Conservation (phyloP, 768 basidiomycete species). For the Lactarius evosmus region DNA sequence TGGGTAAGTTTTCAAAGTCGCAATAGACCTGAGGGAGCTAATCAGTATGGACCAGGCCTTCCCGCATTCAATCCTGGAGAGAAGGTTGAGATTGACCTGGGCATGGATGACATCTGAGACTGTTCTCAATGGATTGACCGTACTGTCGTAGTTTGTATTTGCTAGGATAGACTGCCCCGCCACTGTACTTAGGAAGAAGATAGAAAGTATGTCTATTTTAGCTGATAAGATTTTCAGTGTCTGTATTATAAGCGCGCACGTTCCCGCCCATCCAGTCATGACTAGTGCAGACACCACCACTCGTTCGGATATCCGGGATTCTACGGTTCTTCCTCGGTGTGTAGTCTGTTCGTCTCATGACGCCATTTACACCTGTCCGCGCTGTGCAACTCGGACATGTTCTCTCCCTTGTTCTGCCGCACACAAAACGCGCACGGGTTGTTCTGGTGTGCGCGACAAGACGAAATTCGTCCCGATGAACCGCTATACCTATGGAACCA, state of each 20-base stretch:
- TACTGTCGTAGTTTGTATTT: conserved; percentile 1
- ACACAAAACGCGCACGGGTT: conserved; percentile 64
- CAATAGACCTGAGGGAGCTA: conserved; percentile 1
- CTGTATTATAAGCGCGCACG: neutral
- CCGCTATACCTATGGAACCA: conserved; percentile 75
- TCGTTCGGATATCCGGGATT: conserved; percentile 16
- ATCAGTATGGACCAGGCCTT: conserved; percentile 57
- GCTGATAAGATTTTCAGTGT: neutral
- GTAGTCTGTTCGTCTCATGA: conserved; percentile 3
- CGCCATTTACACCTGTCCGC: conserved; percentile 76
- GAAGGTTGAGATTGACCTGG: conserved; percentile 89
- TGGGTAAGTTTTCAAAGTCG: conserved; percentile 58
- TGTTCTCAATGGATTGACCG: neutral
- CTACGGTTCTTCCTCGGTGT: conserved; percentile 23
- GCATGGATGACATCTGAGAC: conserved; percentile 78
- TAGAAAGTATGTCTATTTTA: neutral
- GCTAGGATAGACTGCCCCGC: neutral
- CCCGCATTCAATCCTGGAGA: conserved; percentile 98
- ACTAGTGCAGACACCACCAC: neutral
- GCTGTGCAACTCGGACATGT: conserved; percentile 69
- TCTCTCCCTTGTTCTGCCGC: conserved; percentile 61
- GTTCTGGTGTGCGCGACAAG: conserved; percentile 72
- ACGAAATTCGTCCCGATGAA: conserved; percentile 77
- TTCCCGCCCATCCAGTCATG: neutral
- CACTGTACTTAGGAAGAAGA: neutral